These are phyloP conservation scores for Syzygium grande DNA, from an alignment of 345 rosid genomes.

Conservation along the genomic window DNA sequence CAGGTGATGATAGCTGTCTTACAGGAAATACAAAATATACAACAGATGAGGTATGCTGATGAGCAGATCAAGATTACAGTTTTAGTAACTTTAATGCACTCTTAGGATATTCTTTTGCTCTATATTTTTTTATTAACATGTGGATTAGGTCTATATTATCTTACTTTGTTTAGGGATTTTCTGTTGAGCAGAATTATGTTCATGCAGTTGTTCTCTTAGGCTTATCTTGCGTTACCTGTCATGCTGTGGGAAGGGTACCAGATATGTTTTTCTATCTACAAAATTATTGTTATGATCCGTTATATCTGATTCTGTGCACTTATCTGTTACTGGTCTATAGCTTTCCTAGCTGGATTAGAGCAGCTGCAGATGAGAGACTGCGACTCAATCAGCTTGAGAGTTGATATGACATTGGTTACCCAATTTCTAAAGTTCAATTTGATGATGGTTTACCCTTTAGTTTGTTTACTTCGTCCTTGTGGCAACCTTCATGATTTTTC, in stretches of 20 bases:
- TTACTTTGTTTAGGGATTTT: background rate
- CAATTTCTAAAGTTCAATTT: background rate
- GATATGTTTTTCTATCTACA: background rate
- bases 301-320: background rate
- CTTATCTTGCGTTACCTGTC: background rate
- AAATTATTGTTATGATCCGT: background rate
- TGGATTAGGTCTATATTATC: background rate
- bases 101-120: background rate
- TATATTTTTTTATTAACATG: background rate
- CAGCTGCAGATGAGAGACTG: background rate
- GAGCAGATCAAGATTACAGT: background rate
- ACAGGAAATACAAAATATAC: conserved; percentile 20
- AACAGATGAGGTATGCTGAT: conserved; percentile 46
- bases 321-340: background rate
- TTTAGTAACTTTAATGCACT: background rate
- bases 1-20: conserved; percentile 21
- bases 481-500: background rate
- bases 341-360: background rate
- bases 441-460: background rate
- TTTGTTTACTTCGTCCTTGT: background rate
- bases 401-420: background rate
- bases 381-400: background rate
- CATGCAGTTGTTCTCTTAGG: background rate
- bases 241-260: background rate
- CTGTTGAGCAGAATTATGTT: background rate